Evolutionary conservation across 371 early-diverging fungal species (phyloP).

Genomic region (Phascolomyces articulosus): DNA sequence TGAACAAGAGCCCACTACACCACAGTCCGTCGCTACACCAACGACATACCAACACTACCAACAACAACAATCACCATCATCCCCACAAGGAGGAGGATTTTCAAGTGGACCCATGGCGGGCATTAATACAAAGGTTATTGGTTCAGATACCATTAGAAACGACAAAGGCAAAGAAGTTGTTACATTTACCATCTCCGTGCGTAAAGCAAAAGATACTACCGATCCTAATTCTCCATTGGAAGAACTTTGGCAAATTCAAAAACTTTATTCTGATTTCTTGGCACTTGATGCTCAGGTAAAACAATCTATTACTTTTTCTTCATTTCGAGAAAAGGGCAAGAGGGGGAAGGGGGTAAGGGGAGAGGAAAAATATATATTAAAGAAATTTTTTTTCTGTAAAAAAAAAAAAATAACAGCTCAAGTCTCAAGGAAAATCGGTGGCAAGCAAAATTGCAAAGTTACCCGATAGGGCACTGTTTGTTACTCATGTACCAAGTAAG

Average conservation of each 20-base stretch:
- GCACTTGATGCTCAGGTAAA: conserved; percentile 71
- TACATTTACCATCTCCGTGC: conserved; percentile 53
- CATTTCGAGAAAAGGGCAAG: too few species aligned
- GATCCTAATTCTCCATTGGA: conserved; percentile 26
- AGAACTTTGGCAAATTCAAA: conserved; percentile 83
- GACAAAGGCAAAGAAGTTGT: conserved; percentile 73
- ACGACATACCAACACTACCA: background rate
- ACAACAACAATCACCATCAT: conserved; percentile 12
- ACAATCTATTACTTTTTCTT: conserved; percentile 7
- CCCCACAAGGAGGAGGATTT: conserved; percentile 16
- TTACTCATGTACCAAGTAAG: conserved; percentile 68
- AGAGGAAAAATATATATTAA: background rate
- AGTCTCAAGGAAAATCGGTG: conserved; percentile 38
- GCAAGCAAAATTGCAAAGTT: conserved; percentile 61
- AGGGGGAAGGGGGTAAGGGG: too few species aligned
- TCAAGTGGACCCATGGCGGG: conserved; percentile 29
- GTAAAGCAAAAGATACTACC: conserved; percentile 24
- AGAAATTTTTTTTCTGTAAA: background rate
- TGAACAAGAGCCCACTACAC: background rate
- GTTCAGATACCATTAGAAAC: conserved; percentile 67
- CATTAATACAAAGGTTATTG: conserved; percentile 60
- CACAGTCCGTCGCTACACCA: conserved; percentile 1
- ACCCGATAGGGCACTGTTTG: conserved; percentile 80
- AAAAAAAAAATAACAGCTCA: conserved; percentile 20
- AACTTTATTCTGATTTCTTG: conserved; percentile 81